A percentile compares a stretch with the other conserved stretches of the same genome.
Evolutionary conservation across 202 grass and related monocot genomes (phyloP).

Genomic region (Saccharum hybrid): DNA sequence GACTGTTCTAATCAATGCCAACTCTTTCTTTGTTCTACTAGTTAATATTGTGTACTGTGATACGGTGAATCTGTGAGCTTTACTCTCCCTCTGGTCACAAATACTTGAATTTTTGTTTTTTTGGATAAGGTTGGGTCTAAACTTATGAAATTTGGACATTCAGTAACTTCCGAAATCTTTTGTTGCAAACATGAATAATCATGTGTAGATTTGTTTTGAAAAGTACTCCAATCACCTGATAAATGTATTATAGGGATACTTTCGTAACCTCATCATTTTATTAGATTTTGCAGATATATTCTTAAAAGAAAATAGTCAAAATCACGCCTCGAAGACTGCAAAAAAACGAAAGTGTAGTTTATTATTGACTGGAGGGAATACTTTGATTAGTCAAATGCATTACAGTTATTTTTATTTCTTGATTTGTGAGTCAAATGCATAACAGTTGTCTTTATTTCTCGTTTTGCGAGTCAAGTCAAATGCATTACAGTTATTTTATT

Average conservation of each 20-base stretch:
- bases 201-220: background rate
- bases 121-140: background rate
- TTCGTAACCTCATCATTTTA: background rate
- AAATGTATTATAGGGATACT: background rate
- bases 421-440: background rate
- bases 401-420: background rate
- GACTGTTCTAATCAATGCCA: background rate
- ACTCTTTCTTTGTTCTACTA: background rate
- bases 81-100: background rate
- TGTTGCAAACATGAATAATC: background rate
- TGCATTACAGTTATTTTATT: too few species aligned
- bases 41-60: background rate
- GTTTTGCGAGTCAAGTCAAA: background rate
- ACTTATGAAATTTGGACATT: background rate
- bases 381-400: background rate
- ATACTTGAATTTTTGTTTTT: background rate
- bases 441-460: background rate
- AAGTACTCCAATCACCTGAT: background rate
- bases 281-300: background rate
- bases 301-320: conserved; percentile 12
- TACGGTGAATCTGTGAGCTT: background rate
- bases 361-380: background rate
- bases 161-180: background rate
- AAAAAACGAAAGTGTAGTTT: background rate
- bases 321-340: background rate